Conservation (phyloP, 768 basidiomycete genomes). For the Pleurotus djamor region DNA sequence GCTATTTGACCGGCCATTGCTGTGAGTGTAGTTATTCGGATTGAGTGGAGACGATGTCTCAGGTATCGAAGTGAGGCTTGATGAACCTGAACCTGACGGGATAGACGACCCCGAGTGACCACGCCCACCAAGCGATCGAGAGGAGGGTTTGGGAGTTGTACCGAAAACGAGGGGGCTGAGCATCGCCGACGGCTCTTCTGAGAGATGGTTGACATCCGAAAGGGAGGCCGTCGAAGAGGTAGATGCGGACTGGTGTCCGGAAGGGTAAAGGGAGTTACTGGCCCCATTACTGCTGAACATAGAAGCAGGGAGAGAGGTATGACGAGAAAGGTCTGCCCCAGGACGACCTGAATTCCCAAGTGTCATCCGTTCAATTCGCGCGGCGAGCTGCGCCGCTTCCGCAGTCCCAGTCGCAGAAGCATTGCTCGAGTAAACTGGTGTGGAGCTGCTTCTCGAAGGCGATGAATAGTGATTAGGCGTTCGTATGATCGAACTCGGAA, state of each 20-base stretch:
- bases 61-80: conserved; percentile 35
- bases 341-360: background rate
- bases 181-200: conserved; percentile 43
- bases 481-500: conserved; percentile 66
- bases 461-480: conserved; percentile 59
- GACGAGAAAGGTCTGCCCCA: conserved; percentile 22
- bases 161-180: conserved; percentile 43
- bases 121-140: conserved; percentile 20
- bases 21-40: conserved; percentile 8
- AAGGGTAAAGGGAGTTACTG: background rate
- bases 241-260: background rate
- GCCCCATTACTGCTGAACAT: conserved; percentile 8
- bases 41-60: conserved; percentile 12
- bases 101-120: conserved; percentile 28
- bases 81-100: conserved; percentile 11
- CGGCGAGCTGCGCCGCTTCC: conserved; percentile 21
- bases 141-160: conserved; percentile 26
- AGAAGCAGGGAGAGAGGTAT: conserved; percentile 30
- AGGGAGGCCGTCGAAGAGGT: conserved; percentile 18
- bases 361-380: conserved; percentile 23
- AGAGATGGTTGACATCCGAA: conserved; percentile 25
- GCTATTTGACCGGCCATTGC: background rate
- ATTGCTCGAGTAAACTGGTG: conserved; percentile 14
- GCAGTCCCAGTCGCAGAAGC: conserved; percentile 13
- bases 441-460: conserved; percentile 16